Conservation (phyloP, 1,284 basidiomycete genomes). For the Phenoliferia sp. region DNA sequence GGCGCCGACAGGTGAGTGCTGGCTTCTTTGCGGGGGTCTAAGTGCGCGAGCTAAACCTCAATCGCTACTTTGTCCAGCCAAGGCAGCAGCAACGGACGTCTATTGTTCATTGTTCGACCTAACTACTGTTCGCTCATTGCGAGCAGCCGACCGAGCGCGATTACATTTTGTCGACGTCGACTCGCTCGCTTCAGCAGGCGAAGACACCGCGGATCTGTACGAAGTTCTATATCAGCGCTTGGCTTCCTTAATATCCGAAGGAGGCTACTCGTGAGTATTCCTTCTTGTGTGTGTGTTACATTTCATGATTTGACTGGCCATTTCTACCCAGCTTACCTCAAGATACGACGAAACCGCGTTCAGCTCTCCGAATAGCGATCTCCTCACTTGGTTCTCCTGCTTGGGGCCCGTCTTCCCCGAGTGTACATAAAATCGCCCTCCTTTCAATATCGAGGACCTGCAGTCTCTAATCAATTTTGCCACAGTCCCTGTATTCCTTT, state of each 20-base stretch:
- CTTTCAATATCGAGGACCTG: background rate
- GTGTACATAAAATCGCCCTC: background rate
- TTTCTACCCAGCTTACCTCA: background rate
- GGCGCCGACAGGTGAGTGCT: conserved; percentile 29
- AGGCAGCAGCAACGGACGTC: conserved; percentile 45
- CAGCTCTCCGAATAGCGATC: conserved; percentile 30
- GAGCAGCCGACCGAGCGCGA: conserved; percentile 27
- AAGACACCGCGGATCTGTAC: background rate
- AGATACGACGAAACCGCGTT: conserved; percentile 7
- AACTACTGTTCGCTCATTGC: conserved; percentile 43
- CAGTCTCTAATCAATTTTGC: background rate
- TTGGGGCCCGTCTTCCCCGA: conserved; percentile 18
- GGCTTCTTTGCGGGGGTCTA: background rate
- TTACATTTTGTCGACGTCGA: conserved; percentile 25
- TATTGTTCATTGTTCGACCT: conserved; percentile 71
- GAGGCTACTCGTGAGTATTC: conserved; percentile 14
- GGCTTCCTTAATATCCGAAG: conserved; percentile 5
- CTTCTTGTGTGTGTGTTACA: background rate
- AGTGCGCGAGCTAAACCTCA: background rate
- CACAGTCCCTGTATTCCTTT: conserved; percentile 55
- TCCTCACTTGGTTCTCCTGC: conserved; percentile 27
- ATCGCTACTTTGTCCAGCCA: background rate
- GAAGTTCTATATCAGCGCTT: conserved; percentile 15
- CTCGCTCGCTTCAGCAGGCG: background rate
- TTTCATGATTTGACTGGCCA: background rate